phyloP scores from a whole-genome alignment of 164 flowering plant genomes.

The Chloranthus sessilifolius region DNA sequence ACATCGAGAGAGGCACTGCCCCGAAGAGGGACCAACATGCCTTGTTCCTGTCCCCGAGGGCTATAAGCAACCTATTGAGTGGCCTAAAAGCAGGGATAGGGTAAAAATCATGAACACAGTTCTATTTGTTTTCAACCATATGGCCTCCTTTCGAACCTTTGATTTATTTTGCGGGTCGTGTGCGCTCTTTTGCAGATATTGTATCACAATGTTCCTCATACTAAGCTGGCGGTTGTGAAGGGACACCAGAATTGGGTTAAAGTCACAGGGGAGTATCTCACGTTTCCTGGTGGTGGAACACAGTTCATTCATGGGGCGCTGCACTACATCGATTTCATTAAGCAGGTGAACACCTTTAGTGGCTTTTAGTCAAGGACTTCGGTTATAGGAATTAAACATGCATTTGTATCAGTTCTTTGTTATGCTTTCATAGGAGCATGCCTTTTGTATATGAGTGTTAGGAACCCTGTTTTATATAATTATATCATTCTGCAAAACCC shows the following conservation, averaged over 20 bases:
- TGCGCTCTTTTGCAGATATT: slow-evolving; percentile 53
- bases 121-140: neutral
- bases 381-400: no score
- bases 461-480: neutral
- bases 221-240: slow-evolving; percentile 68
- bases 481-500: neutral
- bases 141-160: neutral
- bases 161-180: neutral
- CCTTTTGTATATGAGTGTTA: neutral
- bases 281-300: slow-evolving; percentile 97
- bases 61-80: slow-evolving; percentile 55
- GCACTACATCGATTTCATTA: slow-evolving; percentile 78
- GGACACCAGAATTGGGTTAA: slow-evolving; percentile 98
- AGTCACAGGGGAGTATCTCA: slow-evolving; percentile 76
- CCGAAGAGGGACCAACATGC: slow-evolving; percentile 71
- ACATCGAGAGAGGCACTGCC: slow-evolving; percentile 95
- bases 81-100: slow-evolving; percentile 92
- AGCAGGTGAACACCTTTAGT: slow-evolving; percentile 59
- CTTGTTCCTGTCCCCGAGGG: slow-evolving; percentile 64
- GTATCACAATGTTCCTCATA: slow-evolving; percentile 90
- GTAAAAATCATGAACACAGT: slow-evolving; percentile 18
- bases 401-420: neutral
- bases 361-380: no score
- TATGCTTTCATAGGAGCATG: neutral
- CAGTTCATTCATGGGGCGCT: slow-evolving; percentile 98